Percentiles rank a stretch among this genome's conserved stretches.
phyloP scores from a whole-genome alignment of 305 asterid genomes.

The Fraxinus greggii region DNA sequence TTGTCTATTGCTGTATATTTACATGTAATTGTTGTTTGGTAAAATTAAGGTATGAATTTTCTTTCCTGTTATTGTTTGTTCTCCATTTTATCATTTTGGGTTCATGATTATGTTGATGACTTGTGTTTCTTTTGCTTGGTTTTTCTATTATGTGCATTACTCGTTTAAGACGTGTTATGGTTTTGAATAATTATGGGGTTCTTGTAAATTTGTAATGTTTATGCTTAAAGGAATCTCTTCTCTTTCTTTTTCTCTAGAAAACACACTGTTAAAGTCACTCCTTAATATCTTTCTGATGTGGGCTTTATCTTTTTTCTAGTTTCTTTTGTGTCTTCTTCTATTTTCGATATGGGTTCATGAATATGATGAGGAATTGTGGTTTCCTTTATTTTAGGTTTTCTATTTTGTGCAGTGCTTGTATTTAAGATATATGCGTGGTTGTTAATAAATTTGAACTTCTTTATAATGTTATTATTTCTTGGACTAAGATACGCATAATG shows the following conservation, averaged over 20 bases:
- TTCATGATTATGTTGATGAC: background rate
- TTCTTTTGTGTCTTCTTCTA: constrained; percentile 15
- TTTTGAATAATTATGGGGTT: background rate
- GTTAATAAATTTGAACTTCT: background rate
- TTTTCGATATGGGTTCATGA: constrained; percentile 25
- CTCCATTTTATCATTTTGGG: background rate
- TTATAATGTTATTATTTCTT: background rate
- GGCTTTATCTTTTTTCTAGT: background rate
- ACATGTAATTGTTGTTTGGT: background rate
- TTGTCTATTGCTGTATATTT: background rate
- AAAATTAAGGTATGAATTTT: background rate
- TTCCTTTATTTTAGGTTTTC: background rate
- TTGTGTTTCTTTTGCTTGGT: background rate
- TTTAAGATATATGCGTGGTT: constrained; percentile 13
- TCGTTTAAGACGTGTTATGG: background rate
- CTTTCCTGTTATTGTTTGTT: background rate
- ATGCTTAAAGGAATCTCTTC: background rate
- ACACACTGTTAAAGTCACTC: background rate
- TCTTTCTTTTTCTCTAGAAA: background rate
- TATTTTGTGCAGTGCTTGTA: constrained; percentile 10
- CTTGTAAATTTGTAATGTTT: background rate
- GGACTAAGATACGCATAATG: background rate
- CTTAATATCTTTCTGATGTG: background rate
- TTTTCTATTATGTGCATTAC: background rate
- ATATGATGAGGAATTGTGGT: constrained; percentile 19